phyloP scores from a whole-genome alignment of 202 grass and related monocot genomes.

The Panicum hallii region DNA sequence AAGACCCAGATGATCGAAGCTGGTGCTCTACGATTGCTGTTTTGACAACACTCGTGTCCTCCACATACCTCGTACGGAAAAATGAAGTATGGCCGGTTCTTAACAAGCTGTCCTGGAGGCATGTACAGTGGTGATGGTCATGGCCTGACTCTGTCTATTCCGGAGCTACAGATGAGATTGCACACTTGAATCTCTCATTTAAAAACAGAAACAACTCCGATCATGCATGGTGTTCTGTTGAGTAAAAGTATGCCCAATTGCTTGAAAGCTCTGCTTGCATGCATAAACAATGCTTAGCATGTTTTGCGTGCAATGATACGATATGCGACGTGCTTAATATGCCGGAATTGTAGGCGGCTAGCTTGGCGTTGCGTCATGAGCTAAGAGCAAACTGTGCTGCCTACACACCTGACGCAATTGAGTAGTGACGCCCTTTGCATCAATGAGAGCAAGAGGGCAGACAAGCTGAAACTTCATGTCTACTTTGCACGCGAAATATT shows the following conservation, averaged over 20 bases:
- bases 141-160: too few relatives aligned
- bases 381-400: constrained; percentile 1
- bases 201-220: not conserved
- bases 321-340: not conserved
- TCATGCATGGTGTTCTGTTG: not conserved
- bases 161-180: too few relatives aligned
- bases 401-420: not conserved
- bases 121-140: too few relatives aligned
- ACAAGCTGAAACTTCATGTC: not conserved
- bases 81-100: too few relatives aligned
- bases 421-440: not conserved
- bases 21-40: too few relatives aligned
- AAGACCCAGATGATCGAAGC: too few relatives aligned
- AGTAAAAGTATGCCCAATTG: not conserved
- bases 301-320: not conserved
- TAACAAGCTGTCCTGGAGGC: too few relatives aligned
- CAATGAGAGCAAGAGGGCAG: not conserved
- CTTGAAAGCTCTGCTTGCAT: not conserved
- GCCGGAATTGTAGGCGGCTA: not conserved
- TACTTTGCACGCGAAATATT: not conserved
- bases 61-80: too few relatives aligned
- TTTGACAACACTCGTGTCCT: too few relatives aligned
- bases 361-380: not conserved
- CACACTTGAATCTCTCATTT: too few relatives aligned
- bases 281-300: not conserved